These are phyloP conservation scores for Pichia manshurica DNA, from an alignment of 805 yeast genomes.

Conservation along the genomic window DNA sequence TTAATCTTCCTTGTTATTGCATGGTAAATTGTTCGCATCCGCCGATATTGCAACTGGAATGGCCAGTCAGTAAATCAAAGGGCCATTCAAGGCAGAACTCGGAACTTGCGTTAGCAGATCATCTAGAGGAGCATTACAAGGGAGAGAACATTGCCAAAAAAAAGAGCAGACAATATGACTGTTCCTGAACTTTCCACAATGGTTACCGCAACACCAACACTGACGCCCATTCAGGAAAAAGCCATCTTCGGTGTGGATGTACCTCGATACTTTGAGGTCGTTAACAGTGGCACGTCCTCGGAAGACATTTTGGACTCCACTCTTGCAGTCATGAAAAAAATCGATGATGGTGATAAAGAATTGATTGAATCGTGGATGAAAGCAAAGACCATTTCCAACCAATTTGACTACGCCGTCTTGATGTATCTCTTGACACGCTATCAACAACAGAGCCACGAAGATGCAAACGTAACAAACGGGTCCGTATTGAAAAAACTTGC, in stretches of 20 bases:
- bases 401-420: constrained; percentile 8
- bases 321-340: constrained; percentile 2
- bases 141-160: too few species aligned
- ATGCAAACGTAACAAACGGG: not conserved
- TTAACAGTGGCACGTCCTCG: not conserved
- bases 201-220: constrained; percentile 30
- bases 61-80: too few species aligned
- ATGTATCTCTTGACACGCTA: not conserved
- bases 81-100: too few species aligned
- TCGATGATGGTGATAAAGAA: constrained; percentile 1
- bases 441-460: not conserved
- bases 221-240: constrained; percentile 15
- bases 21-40: too few species aligned
- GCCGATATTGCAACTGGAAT: too few species aligned
- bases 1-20: too few species aligned
- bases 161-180: not conserved
- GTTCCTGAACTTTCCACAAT: not conserved
- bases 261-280: not conserved
- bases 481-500: constrained; percentile 1
- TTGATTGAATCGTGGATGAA: not conserved
- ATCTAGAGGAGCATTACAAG: too few species aligned
- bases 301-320: constrained; percentile 10
- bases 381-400: not conserved
- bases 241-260: constrained; percentile 12
- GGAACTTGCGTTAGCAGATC: too few species aligned